A percentile compares a stretch with the other conserved stretches of the same genome.
These are phyloP conservation scores for Takashimella koratensis DNA, from an alignment of 1,284 basidiomycete species.

Conservation along the genomic window DNA sequence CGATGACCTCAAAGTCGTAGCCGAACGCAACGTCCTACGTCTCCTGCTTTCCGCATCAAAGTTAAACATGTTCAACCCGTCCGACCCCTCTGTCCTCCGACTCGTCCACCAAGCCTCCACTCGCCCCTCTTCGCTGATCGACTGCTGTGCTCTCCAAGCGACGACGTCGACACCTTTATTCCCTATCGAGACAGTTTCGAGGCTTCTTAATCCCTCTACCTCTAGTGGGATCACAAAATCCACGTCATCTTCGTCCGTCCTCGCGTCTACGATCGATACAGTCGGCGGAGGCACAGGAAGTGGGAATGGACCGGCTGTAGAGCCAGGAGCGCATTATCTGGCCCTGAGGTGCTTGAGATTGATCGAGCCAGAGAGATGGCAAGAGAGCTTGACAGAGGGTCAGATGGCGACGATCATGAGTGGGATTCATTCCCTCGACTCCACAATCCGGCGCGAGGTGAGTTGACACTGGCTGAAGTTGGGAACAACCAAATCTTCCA, in stretches of 20 bases:
- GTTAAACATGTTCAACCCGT: too few species aligned
- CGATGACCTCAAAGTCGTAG: background rate
- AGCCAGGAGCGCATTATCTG: constrained; percentile 35
- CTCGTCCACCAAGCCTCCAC: too few species aligned
- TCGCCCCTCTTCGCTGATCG: too few species aligned
- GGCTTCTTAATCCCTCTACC: constrained; percentile 1
- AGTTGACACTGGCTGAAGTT: constrained; percentile 1
- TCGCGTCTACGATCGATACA: constrained; percentile 7
- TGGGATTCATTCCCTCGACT: constrained; percentile 36
- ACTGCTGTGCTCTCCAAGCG: too few species aligned
- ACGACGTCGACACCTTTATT: constrained; percentile 3
- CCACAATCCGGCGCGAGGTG: constrained; percentile 33
- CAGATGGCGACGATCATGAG: constrained; percentile 42
- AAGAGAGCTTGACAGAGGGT: constrained; percentile 25
- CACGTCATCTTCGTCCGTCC: constrained; percentile 1
- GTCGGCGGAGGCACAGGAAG: background rate
- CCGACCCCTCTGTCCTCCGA: too few species aligned
- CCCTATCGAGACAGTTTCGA: background rate
- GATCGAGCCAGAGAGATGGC: constrained; percentile 28
- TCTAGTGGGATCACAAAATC: constrained; percentile 8
- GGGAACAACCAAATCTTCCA: background rate
- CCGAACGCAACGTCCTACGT: constrained; percentile 8
- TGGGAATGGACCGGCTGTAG: background rate
- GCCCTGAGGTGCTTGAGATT: constrained; percentile 32
- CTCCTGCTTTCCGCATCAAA: too few species aligned